Base-by-base conservation (phyloP, 257 asterid species). In the Penstemon barbatus region DNA sequence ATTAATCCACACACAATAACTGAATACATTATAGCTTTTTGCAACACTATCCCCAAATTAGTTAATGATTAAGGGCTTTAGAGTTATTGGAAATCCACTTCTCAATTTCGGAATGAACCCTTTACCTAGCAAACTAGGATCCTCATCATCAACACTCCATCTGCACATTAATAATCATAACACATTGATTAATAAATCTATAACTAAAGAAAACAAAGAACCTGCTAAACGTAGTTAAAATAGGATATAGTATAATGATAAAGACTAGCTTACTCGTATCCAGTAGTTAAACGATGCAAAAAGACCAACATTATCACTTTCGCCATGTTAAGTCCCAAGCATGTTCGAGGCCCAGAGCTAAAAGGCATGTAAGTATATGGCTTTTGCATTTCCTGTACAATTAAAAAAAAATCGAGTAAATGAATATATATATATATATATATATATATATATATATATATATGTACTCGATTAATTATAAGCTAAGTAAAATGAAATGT, bases 261-360 rank as follows among this genome's bases (percentile, higher is more conserved):
- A 2, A 15, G 41, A 52, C 2, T n/a, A 13, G 62, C 86, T 69
- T 6, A 84, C 94, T 74, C 77, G 84, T 87, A 87, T 81, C 81
- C 82, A 41, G 75, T 57, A 0, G 83, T 75, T 36, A 87, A 75
- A 25, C 87, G 78, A 62, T 85, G 84, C 62, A 87, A 50, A 43
- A 80, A 87, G 59, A 81, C 86, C 72, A 76, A 36, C 90, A 87
- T 81, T 4, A 85, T 84, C 61, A 79, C 77, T 61, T 85, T 87
- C 8, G 87, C 90, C 89, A 87, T 79, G 65, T 84, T 87, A 42
- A 82, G 82, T 7, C 94, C 94, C 81, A 87, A 72, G 78, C 94
- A 87, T 7, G 88, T 78, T 57, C 90, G 61, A 1, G 91, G 82
- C 40, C 94, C 94, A 44, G 83, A 74, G 50, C 90, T 90, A 15